A percentile compares a stretch with the other conserved stretches of the same genome.
Conservation (phyloP, 768 basidiomycete species). For the Russula sp. region DNA sequence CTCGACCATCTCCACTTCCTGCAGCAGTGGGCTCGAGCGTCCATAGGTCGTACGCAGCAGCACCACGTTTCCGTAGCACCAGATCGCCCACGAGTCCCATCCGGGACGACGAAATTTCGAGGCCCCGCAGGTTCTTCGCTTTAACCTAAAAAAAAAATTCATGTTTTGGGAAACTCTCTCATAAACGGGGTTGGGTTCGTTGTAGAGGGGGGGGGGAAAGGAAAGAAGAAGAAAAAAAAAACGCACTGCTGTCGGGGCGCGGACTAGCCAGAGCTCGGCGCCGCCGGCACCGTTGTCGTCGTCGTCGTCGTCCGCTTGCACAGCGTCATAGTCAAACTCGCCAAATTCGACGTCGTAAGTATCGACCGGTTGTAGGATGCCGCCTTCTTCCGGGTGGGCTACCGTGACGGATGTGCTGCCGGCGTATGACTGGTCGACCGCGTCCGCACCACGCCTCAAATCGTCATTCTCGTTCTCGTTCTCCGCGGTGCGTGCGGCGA, state of each 20-base stretch:
- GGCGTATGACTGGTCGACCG: background rate
- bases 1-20: background rate
- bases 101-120: background rate
- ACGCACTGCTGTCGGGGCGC: slow-evolving; percentile 16
- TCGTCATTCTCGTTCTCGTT: no score
- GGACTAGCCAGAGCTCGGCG: slow-evolving; percentile 22
- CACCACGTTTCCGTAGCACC: background rate
- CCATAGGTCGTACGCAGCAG: slow-evolving; percentile 16
- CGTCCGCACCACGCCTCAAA: background rate
- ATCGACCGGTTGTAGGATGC: no score
- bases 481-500: no score
- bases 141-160: slow-evolving; percentile 9
- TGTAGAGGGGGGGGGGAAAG: background rate
- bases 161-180: no score
- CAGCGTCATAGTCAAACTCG: slow-evolving; percentile 20
- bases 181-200: no score
- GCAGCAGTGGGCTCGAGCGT: background rate
- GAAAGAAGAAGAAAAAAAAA: background rate
- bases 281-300: no score
- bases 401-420: no score
- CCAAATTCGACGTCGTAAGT: slow-evolving; percentile 16
- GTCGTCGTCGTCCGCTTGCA: slow-evolving; percentile 15
- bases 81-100: slow-evolving; percentile 14
- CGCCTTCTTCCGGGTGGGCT: no score
- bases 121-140: slow-evolving; percentile 1